These are phyloP conservation scores for Avena insularis DNA, from an alignment of 176 grass and related monocot species.

Conservation along the genomic window DNA sequence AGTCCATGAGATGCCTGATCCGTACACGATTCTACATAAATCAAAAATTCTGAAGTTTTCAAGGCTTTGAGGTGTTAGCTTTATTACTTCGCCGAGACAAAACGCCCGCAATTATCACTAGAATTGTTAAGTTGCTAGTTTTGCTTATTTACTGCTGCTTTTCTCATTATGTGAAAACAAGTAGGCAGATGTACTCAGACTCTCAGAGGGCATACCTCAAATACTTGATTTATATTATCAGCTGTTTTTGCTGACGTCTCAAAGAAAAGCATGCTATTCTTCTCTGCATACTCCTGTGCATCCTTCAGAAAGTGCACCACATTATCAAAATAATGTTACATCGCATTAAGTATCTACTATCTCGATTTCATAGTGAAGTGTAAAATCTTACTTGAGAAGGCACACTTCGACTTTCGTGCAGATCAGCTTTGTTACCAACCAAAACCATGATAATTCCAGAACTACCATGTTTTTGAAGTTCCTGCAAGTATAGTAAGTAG, in stretches of 20 bases:
- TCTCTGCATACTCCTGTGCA: slow-evolving; percentile 85
- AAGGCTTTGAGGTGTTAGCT: background rate
- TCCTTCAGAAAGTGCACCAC: slow-evolving; percentile 59
- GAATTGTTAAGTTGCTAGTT: background rate
- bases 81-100: background rate
- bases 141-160: background rate
- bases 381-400: slow-evolving; percentile 57
- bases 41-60: background rate
- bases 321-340: slow-evolving; percentile 17
- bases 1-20: background rate
- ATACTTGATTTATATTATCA: slow-evolving; percentile 95
- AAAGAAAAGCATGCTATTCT: slow-evolving; percentile 93
- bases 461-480: slow-evolving; percentile 97
- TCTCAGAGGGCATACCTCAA: slow-evolving; percentile 69
- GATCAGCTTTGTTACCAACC: slow-evolving; percentile 96
- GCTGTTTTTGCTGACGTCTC: slow-evolving; percentile 98
- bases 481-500: slow-evolving; percentile 47
- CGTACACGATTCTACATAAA: background rate
- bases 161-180: slow-evolving; percentile 3
- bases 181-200: background rate
- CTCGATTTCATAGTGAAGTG: background rate
- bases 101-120: background rate
- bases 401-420: slow-evolving; percentile 83
- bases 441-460: slow-evolving; percentile 93
- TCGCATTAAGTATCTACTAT: slow-evolving; percentile 14